Conservation (phyloP, 495 filamentous ascomycete species). For the Pyronema domesticum region DNA sequence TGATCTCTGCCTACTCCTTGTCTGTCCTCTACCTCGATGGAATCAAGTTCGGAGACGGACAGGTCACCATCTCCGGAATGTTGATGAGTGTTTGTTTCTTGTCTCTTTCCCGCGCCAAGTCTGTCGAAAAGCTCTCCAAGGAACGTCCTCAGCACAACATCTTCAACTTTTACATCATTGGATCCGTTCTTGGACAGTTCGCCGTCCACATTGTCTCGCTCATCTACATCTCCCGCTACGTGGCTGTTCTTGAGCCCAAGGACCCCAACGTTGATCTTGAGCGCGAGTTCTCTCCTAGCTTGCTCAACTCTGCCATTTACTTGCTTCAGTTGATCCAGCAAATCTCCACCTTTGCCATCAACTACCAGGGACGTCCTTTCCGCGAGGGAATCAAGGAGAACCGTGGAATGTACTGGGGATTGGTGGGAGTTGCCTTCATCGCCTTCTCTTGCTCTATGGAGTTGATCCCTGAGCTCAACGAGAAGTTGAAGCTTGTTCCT, state of each 20-base stretch:
- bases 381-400: constrained; percentile 91
- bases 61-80: constrained; percentile 98
- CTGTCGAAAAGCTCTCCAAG: constrained; percentile 88
- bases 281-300: constrained; percentile 81
- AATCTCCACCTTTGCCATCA: constrained; percentile 97
- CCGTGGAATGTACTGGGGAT: constrained; percentile 92
- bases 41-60: constrained; percentile 97
- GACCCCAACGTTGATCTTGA: constrained; percentile 68
- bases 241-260: constrained; percentile 62
- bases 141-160: constrained; percentile 97
- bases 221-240: constrained; percentile 84
- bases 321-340: constrained; percentile 97
- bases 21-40: constrained; percentile 93
- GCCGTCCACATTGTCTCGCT: constrained; percentile 87
- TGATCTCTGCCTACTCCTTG: constrained; percentile 95
- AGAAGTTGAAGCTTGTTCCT: constrained; percentile 81
- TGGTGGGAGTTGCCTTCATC: constrained; percentile 69
- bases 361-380: constrained; percentile 98
- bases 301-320: constrained; percentile 94
- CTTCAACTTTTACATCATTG: constrained; percentile 98
- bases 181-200: constrained; percentile 92
- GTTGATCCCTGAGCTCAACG: constrained; percentile 87
- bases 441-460: constrained; percentile 95
- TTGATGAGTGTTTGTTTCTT: constrained; percentile 99
- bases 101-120: constrained; percentile 85